phyloP scores from a whole-genome alignment of 108 stramenopile species.

The Nannochloropsis gaditana region DNA sequence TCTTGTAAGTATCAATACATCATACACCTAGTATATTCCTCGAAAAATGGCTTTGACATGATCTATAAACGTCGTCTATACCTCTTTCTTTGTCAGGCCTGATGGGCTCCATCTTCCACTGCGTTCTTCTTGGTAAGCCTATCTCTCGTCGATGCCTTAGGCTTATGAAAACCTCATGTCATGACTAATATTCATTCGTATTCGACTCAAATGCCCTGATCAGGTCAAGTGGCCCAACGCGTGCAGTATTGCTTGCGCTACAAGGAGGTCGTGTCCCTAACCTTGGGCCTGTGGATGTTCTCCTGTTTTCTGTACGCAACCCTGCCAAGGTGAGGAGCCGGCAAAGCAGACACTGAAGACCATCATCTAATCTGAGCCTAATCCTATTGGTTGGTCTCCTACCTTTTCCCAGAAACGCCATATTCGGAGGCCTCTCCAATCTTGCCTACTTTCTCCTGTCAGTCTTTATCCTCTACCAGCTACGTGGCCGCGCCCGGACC shows the following conservation, averaged over 20 bases:
- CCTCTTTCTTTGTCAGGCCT: not conserved
- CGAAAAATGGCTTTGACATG: not conserved
- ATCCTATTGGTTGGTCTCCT: too few relatives aligned
- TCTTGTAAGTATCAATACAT: not conserved
- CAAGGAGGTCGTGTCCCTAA: not conserved
- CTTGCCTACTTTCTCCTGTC: not conserved
- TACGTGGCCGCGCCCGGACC: not conserved
- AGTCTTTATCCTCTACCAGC: not conserved
- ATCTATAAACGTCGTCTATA: too few relatives aligned
- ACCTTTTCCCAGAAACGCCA: not conserved
- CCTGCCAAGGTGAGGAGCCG: not conserved
- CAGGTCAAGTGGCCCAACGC: conserved; percentile 16
- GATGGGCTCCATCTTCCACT: not conserved
- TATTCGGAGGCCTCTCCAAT: not conserved
- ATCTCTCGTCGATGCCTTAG: too few relatives aligned
- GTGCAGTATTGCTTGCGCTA: not conserved
- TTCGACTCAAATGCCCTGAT: not conserved
- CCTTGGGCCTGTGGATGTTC: not conserved
- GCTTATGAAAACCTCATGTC: too few relatives aligned
- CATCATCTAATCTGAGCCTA: too few relatives aligned
- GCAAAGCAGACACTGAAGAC: too few relatives aligned
- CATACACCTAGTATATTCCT: not conserved
- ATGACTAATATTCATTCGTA: not conserved
- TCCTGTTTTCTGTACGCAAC: not conserved
- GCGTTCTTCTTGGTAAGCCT: conserved; percentile 8